Evolutionary conservation across 2,329 filamentous ascomycete species (phyloP).

Genomic region (Aspergillus ruber): DNA sequence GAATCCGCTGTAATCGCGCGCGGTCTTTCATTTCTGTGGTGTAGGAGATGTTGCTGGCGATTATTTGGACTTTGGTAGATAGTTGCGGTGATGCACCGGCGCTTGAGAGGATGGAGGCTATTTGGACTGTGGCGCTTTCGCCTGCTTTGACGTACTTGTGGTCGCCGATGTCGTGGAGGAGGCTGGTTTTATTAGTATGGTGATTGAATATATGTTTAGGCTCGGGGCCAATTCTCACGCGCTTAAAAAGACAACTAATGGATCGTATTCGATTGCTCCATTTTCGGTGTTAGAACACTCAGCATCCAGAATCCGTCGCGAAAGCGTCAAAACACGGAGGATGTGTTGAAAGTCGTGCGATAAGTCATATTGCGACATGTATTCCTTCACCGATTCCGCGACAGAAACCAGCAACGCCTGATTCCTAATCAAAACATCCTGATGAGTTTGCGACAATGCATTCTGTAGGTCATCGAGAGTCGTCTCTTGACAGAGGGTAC

Average conservation of each 20-base stretch:
- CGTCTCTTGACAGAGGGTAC: not conserved
- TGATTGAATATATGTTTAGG: too few species aligned
- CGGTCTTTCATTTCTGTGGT: constrained; percentile 64
- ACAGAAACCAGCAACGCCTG: not conserved
- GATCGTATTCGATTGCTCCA: not conserved
- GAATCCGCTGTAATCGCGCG: constrained; percentile 51
- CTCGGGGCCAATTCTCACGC: not conserved
- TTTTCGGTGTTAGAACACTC: not conserved
- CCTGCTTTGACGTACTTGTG: constrained; percentile 60
- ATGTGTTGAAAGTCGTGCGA: not conserved
- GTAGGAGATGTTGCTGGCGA: constrained; percentile 74
- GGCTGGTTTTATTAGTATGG: constrained; percentile 11
- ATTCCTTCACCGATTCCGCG: not conserved
- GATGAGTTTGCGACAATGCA: not conserved
- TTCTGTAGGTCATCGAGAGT: not conserved
- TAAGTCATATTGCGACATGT: not conserved
- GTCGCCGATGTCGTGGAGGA: constrained; percentile 86
- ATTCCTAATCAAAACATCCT: not conserved
- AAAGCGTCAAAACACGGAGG: not conserved
- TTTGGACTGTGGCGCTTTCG: constrained; percentile 13
- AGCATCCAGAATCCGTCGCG: not conserved
- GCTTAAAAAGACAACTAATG: not conserved
- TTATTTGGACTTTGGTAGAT: constrained; percentile 25
- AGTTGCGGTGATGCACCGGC: constrained; percentile 18
- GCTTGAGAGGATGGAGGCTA: constrained; percentile 15